Conservation (phyloP, 495 filamentous ascomycete genomes). For the Tuber aestivum region DNA sequence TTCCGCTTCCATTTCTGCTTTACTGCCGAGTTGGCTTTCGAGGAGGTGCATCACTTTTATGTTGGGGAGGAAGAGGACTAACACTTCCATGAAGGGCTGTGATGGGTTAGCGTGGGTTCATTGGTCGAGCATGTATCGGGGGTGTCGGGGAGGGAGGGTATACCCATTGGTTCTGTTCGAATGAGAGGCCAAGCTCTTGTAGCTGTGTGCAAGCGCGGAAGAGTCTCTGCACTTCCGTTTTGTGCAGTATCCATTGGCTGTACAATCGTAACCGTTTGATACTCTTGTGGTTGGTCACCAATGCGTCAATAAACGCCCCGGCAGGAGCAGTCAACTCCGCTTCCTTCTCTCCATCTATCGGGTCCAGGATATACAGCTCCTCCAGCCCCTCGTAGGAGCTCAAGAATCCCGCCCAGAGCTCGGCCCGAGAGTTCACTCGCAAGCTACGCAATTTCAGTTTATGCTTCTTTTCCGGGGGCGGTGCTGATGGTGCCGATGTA, state of each 20-base stretch:
- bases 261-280: constrained; percentile 19
- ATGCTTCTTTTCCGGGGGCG: neutral
- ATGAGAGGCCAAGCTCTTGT: constrained; percentile 25
- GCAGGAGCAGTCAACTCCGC: neutral
- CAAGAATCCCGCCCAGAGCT: constrained; percentile 17
- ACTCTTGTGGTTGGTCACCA: constrained; percentile 17
- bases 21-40: neutral
- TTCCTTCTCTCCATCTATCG: constrained; percentile 9
- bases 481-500: neutral
- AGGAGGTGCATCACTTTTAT: constrained; percentile 23
- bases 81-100: constrained; percentile 25
- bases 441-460: constrained; percentile 21
- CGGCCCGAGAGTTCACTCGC: constrained; percentile 27
- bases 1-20: constrained; percentile 13
- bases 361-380: constrained; percentile 22
- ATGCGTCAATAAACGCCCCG: constrained; percentile 14
- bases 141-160: neutral
- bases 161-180: constrained; percentile 31
- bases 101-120: neutral
- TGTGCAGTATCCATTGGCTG: constrained; percentile 17
- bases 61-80: constrained; percentile 22
- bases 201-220: constrained; percentile 21
- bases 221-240: constrained; percentile 14
- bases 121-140: neutral
- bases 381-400: constrained; percentile 26